Evolutionary conservation across 306 rosid species (phyloP).

Genomic region (Prunus dulcis): DNA sequence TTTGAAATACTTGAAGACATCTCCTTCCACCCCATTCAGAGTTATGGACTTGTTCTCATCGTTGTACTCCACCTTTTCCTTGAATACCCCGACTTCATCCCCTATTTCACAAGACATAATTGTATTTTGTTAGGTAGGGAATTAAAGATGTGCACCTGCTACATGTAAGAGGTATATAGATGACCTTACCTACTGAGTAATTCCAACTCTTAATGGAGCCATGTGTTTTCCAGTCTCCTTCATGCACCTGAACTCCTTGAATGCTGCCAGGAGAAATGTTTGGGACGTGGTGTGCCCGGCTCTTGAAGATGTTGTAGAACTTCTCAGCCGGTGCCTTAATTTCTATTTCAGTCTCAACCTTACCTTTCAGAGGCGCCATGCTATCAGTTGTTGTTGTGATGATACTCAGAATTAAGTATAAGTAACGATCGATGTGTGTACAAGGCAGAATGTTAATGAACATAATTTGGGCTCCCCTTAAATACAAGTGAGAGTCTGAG

Average conservation of each 20-base stretch:
- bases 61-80: conserved; percentile 35
- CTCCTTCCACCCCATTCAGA: conserved; percentile 29
- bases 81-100: conserved; percentile 18
- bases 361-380: conserved; percentile 22
- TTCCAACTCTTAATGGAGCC: conserved; percentile 37
- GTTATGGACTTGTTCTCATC: conserved; percentile 15
- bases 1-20: conserved; percentile 29
- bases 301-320: conserved; percentile 29
- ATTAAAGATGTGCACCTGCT: background rate
- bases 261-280: conserved; percentile 17
- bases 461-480: background rate
- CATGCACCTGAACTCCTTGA: conserved; percentile 30
- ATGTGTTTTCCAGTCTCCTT: conserved; percentile 42
- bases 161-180: background rate
- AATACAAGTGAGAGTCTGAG: background rate
- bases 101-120: conserved; percentile 3
- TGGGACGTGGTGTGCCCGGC: conserved; percentile 19
- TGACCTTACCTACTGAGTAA: conserved; percentile 4
- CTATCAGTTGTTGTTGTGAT: background rate
- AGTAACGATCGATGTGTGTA: background rate
- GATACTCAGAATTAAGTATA: background rate
- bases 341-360: conserved; percentile 29
- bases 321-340: conserved; percentile 18
- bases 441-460: background rate
- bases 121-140: background rate